A percentile compares a stretch with the other conserved stretches of the same genome.
phyloP scores from a whole-genome alignment of 2,329 filamentous ascomycete species.

The Aureobasidium sp. region DNA sequence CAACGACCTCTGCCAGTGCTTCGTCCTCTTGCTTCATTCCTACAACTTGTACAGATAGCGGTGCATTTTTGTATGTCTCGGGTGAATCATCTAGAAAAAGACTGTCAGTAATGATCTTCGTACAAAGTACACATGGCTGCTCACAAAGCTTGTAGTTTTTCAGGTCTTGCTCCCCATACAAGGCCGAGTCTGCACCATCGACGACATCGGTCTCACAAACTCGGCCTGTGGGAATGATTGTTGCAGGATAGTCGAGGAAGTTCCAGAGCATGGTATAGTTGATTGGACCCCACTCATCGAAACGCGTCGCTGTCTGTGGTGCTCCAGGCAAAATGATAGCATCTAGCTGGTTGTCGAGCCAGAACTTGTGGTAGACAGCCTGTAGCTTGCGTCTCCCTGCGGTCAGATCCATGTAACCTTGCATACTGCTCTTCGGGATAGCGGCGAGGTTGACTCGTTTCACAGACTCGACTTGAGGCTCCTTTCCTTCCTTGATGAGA shows the following conservation, averaged over 20 bases:
- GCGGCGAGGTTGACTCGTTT: constrained; percentile 20
- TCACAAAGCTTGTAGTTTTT: constrained; percentile 43
- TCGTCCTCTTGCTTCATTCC: constrained; percentile 49
- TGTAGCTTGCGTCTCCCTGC: constrained; percentile 17
- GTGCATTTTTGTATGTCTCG: constrained; percentile 42
- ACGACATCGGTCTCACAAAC: constrained; percentile 28
- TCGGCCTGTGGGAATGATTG: constrained; percentile 24
- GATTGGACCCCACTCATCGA: constrained; percentile 22
- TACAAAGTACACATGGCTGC: constrained; percentile 21
- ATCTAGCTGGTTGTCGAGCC: constrained; percentile 18
- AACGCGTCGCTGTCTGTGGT: constrained; percentile 20
- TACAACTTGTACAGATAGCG: constrained; percentile 48
- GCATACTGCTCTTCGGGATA: constrained; percentile 18
- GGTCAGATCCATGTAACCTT: constrained; percentile 19
- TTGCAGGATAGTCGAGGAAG: constrained; percentile 44
- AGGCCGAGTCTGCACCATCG: constrained; percentile 24
- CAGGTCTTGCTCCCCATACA: constrained; percentile 34
- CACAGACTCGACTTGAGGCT: constrained; percentile 21
- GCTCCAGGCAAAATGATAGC: constrained; percentile 21
- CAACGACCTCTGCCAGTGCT: constrained; percentile 36
- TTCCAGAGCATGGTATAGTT: constrained; percentile 48
- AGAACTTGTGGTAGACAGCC: constrained; percentile 20
- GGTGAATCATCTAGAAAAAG: constrained; percentile 30
- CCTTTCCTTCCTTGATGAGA: constrained; percentile 17
- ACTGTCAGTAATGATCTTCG: neutral